Base-by-base conservation (phyloP, 371 early-diverging fungal species). In the Mucor circinelloides region DNA sequence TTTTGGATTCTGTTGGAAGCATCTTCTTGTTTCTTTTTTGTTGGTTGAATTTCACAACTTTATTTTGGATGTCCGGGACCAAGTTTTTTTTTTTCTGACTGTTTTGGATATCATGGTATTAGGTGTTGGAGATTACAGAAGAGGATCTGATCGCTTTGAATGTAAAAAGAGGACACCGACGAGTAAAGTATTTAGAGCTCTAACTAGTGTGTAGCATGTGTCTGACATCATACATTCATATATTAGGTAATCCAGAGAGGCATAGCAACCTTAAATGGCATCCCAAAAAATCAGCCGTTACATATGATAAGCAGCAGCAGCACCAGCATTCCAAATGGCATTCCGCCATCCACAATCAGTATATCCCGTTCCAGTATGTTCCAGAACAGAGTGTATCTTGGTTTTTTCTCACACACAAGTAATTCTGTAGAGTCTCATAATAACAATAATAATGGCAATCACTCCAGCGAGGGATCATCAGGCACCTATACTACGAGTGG, bases 81-180 rank as follows among this genome's bases (percentile, higher is more conserved):
- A 27, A 55, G 30, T 31, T 55, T 31, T 54, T 40, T 9, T 9
- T 48, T 15, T 17, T 34, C 25, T 44, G 13, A 21, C 31, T 57
- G 13, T n/a, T 21, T n/a, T n/a, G n/a, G n/a, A n/a, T 42, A 19
- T 52, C 7, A 46, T n/a, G n/a, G n/a, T n/a, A 32, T 46, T 61
- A 84, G 84, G 38, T 84, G 10, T 63, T 67, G 15, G 85, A 85
- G 40, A 74, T 82, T 15, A 82, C 85, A 7, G 85, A 85, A 69
- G 71, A 71, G 0, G 85, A 85, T 62, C 64, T 85, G 32, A 67
- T 75, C 44, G 82, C 78, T 4, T 70, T 85, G 69, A 70, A 74
- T 17, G 80, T 82, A 19, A 85, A 85, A 42, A 66, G 85, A 48
- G 85, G 85, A 15, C 85, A 85, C 63, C 69, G 85, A 52, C 74